Conservation (phyloP, 768 basidiomycete genomes). For the Exsudoporus frostii region DNA sequence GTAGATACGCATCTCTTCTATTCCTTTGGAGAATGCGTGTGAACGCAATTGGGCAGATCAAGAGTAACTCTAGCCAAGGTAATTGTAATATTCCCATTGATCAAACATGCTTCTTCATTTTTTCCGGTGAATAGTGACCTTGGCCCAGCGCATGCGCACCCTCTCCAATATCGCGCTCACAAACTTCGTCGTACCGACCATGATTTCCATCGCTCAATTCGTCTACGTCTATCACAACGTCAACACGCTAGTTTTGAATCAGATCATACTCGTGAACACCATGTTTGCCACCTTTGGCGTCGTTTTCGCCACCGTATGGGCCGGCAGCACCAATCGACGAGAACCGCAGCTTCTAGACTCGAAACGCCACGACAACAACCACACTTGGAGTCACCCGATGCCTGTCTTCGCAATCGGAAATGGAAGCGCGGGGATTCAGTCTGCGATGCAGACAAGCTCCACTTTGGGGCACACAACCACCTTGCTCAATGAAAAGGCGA, state of each 20-base stretch:
- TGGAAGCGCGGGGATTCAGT: too few relatives aligned
- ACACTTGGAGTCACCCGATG: too few relatives aligned
- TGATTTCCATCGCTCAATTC: conserved; percentile 8
- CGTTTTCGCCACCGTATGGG: too few relatives aligned
- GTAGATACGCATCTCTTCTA: conserved; percentile 3
- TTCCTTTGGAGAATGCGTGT: conserved; percentile 9
- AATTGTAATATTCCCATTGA: too few relatives aligned
- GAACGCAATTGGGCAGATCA: not conserved
- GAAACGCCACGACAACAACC: not conserved
- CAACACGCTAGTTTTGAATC: not conserved
- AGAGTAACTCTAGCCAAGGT: too few relatives aligned
- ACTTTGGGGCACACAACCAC: too few relatives aligned
- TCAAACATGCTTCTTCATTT: too few relatives aligned
- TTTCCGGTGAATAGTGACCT: not conserved
- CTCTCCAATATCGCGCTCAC: conserved; percentile 25
- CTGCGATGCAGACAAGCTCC: too few relatives aligned
- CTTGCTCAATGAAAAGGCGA: too few relatives aligned
- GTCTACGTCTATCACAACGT: not conserved
- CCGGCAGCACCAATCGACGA: not conserved
- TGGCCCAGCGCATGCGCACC: conserved; percentile 7
- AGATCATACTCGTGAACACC: conserved; percentile 1
- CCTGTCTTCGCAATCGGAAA: too few relatives aligned
- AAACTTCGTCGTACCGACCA: conserved; percentile 27
- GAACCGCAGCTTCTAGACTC: not conserved
- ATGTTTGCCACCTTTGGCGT: conserved; percentile 11